Base-by-base conservation (phyloP, 2,329 filamentous ascomycete genomes). In the Ophiognomonia clavigignenti-juglandacearum region DNA sequence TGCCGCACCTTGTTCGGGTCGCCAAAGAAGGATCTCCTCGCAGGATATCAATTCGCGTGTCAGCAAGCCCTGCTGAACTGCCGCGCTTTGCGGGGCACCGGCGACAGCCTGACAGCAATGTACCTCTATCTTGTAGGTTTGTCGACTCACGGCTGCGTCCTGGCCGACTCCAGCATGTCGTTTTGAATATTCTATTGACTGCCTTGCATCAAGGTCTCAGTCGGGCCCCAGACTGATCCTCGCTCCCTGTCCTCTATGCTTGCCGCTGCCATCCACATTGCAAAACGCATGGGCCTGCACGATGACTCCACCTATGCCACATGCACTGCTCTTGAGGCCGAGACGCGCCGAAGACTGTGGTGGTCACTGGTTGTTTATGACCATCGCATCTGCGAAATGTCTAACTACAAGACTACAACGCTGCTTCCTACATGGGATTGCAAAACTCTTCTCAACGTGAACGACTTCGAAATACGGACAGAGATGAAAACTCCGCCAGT, bases 271-370 rank as follows among this genome's bases (percentile, higher is more conserved):
- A 64, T 81, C 13, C 78, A 78, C 19, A 76, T 78, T n/a, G 80
- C 76, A 2, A 67, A 76, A 47, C 69, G 75, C 7, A 73, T 83
- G 61, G 75, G 77, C 1, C 64, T 83, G 5, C 70, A 82, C 41
- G 67, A 56, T 43, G 79, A 83, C 56, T 55, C 66, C 0, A 52
- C 50, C 0, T 52, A 59, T 13, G 39, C 57, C 2, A 57, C 51
- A 19, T 58, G 45, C 18, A 52, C 50, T 4, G 43, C 55, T 6
- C 71, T 76, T 11, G 79, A 84, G 54, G 73, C 71, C 2, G 80
- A 85, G 60, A 71, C 83, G 66, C 73, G 79, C 11, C 73, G 80
- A 24, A 65, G 80, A 27, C 67, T 84, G 0, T 84, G 80, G 80
- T 84, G 80, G 80, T 68, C 76, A 0, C 61, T 85, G 1, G 61